Percentiles rank a stretch among this genome's conserved stretches.
Conservation (phyloP, 371 early-diverging fungal species). For the Syncephalastrum contaminatum region DNA sequence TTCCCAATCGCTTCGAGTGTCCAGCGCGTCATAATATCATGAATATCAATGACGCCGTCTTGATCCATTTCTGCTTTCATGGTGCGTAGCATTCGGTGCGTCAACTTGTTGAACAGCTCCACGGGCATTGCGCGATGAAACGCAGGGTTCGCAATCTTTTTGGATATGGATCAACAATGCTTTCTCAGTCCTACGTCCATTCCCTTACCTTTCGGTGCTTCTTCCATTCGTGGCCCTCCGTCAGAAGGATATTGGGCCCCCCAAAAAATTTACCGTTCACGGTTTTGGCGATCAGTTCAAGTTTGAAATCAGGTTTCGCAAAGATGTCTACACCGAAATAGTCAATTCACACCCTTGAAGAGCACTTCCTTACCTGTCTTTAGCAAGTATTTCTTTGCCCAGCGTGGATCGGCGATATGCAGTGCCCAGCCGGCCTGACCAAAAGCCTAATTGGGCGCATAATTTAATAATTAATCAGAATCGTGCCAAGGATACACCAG, state of each 20-base stretch:
- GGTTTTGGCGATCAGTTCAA: background rate
- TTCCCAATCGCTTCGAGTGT: conserved; percentile 14
- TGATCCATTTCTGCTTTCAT: background rate
- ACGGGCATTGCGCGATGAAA: conserved; percentile 25
- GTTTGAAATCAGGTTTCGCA: background rate
- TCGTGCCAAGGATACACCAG: no score
- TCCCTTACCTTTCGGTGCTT: conserved; percentile 14
- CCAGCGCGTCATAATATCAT: conserved; percentile 9
- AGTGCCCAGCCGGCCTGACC: conserved; percentile 6
- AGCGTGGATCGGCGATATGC: conserved; percentile 5
- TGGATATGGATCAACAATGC: background rate
- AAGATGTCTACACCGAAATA: background rate
- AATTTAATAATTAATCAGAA: no score
- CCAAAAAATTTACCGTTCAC: conserved; percentile 21
- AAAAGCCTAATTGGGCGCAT: no score
- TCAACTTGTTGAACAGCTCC: conserved; percentile 11
- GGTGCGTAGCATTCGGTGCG: background rate
- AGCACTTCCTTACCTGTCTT: background rate
- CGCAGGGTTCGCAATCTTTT: conserved; percentile 17
- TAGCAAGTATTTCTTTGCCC: conserved; percentile 3
- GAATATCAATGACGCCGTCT: background rate
- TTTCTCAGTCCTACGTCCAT: background rate
- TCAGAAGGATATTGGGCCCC: conserved; percentile 5
- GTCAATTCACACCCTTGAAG: background rate
- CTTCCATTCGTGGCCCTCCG: conserved; percentile 14